Evolutionary conservation across 1,139 yeast species (phyloP), one percentile per base, ranked within the genome.

Genomic region (Yamadazyma oceani): DNA sequence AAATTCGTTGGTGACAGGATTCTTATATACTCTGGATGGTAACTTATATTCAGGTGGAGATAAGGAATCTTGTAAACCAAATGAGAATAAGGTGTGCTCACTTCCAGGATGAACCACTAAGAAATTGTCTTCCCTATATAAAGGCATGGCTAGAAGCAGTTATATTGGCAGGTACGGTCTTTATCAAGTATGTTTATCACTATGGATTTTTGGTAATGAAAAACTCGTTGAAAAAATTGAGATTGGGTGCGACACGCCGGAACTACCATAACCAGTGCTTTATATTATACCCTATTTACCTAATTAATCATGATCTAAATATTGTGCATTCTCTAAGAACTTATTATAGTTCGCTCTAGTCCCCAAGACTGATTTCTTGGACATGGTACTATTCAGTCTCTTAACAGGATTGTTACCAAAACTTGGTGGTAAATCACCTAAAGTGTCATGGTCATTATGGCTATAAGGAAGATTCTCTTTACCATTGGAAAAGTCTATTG

Each of bases 31-130:
- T 23, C 71, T 69, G 0, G 96, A 80, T 10, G 96, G 95, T 27
- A 89, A 69, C 43, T 79, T 79, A 48, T 76, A 77, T 33, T 80
- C 77, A 1, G 97, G 95, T 2, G 95, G 89, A 3, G 85, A 66
- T 46, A 87, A 72, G 1, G 87, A 73, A 46, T 90, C 97, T 37
- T 80, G 82, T 31, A 90, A 66, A 2, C 97, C 97, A 56, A 86
- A 82, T 49, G 85, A 84, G 31, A 86, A 86, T 39, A 83, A 66
- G 1, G 97, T 87, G 39, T 74, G 64, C 40, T 66, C 70, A 2
- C 95, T 82, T n/a, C 96, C 96, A 1, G 95, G 88, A 42, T 87
- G 82, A 31, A 90, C 77, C 36, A 89, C 77, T 63, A 73, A 62
- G 49, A 76, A 72, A 57, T 73, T 73, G 45, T 77, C 82, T 62